Conservation (phyloP, 2,329 filamentous ascomycete species). For the Fusarium transvaalense region DNA sequence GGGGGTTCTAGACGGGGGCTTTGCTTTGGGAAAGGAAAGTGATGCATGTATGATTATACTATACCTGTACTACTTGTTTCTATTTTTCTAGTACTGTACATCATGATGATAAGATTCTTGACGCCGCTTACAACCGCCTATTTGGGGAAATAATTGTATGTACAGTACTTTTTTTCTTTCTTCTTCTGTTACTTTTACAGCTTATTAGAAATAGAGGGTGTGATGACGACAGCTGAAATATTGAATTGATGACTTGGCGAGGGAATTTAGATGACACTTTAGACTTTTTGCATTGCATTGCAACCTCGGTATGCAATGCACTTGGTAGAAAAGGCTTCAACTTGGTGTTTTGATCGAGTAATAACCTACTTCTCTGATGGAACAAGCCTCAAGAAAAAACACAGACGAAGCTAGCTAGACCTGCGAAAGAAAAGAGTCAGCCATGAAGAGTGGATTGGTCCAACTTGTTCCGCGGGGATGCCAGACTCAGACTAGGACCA, state of each 20-base stretch:
- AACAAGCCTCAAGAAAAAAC: slow-evolving; percentile 15
- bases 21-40: slow-evolving; percentile 15
- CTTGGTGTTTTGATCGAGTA: slow-evolving; percentile 36
- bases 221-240: slow-evolving; percentile 2
- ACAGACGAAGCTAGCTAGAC: neutral
- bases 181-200: neutral
- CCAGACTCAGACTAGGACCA: slow-evolving; percentile 6
- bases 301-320: slow-evolving; percentile 8
- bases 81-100: slow-evolving; percentile 16
- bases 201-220: slow-evolving; percentile 1
- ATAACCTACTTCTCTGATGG: slow-evolving; percentile 6
- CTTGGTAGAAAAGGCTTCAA: slow-evolving; percentile 2
- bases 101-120: slow-evolving; percentile 16
- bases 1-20: slow-evolving; percentile 15
- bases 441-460: neutral
- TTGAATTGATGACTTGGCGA: neutral
- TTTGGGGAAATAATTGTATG: slow-evolving; percentile 1
- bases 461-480: slow-evolving; percentile 16
- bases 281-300: slow-evolving; percentile 13
- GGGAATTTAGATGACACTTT: slow-evolving; percentile 3
- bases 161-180: neutral
- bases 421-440: slow-evolving; percentile 2
- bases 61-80: slow-evolving; percentile 35
- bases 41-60: slow-evolving; percentile 41
- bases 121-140: slow-evolving; percentile 22